Evolutionary conservation across 23 red algal genomes (phyloP), one percentile per base, ranked within the genome.

Genomic region (Gracilaria gracilis): DNA sequence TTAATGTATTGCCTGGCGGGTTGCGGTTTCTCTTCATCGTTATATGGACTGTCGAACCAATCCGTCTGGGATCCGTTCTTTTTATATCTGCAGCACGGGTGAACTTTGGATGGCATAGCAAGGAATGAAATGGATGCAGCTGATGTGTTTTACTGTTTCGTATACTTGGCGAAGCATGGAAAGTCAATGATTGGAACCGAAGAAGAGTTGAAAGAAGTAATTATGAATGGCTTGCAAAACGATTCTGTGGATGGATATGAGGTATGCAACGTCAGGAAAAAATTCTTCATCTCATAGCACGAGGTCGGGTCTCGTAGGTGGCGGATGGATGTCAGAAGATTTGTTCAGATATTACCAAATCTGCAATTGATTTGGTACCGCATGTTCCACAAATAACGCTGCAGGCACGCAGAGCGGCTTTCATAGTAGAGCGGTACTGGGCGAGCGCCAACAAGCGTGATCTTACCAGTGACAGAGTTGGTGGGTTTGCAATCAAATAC

Each of bases 381-480:
- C 7, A 37, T 24, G 2, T 15, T 2, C 46, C 42, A 24, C 74
- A 79, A 9, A 51, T 79, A 53, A 4, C 31, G 9, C 21, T 79
- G 7, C 74, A 79, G 39, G 50, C 28, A 2, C 21, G 6, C 5
- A 51, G 39, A 28, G 36, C 39, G 5, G 4, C 21, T 7, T 79
- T 79, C 35, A 7, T 79, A 17, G 23, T 79, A 19, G 2, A 51
- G 6, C 7, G 35, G 12, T 79, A 79, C 74, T 79, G 74, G 74
- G 17, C 6, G 21, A 58, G 17, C 9, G 23, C 17, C 21, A 15
- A 2, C 21, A 17, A 8, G 23, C 4, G 4, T 58, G 17, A 58
- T 58, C 55, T 58, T 17, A 58, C 9, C 17, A 7, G 3, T 4
- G 9, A 4, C 21, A 17, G 3, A 4, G 55, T 48, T 12, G 44